Percentiles rank a stretch among this genome's conserved stretches.
phyloP scores from a whole-genome alignment of 2,329 filamentous ascomycete species.

The Aureobasidium sp. region DNA sequence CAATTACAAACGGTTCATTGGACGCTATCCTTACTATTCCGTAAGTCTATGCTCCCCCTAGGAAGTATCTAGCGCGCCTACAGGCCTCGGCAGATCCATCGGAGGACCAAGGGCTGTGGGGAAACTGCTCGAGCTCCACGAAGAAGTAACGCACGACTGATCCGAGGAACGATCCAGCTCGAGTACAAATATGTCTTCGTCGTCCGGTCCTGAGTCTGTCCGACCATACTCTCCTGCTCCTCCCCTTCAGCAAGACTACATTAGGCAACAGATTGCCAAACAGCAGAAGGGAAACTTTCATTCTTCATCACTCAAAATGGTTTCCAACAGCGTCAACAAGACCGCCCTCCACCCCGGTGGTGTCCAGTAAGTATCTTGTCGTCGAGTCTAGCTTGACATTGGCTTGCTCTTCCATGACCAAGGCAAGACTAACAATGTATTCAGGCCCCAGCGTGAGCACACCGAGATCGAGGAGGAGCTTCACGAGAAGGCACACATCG shows the following conservation, averaged over 20 bases:
- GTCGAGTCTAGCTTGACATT: neutral
- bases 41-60: constrained; percentile 2
- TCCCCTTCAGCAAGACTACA: constrained; percentile 45
- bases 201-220: constrained; percentile 1
- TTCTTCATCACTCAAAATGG: constrained; percentile 45
- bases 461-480: constrained; percentile 97
- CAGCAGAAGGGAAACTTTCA: constrained; percentile 51
- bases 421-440: constrained; percentile 2
- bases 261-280: constrained; percentile 48
- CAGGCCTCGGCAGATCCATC: constrained; percentile 8
- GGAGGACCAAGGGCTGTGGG: constrained; percentile 7
- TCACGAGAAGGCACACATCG: constrained; percentile 95
- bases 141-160: constrained; percentile 3
- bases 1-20: constrained; percentile 8
- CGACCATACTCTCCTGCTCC: constrained; percentile 19
- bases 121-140: constrained; percentile 1
- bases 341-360: constrained; percentile 84
- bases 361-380: constrained; percentile 63
- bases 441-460: constrained; percentile 74
- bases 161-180: constrained; percentile 2
- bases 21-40: neutral
- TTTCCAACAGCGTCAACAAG: constrained; percentile 65
- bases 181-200: constrained; percentile 9
- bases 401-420: constrained; percentile 12
- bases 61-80: neutral